Evolutionary conservation across 768 basidiomycete genomes (phyloP), one percentile per base, ranked within the genome.

Genomic region (Lactifluus piperatus): DNA sequence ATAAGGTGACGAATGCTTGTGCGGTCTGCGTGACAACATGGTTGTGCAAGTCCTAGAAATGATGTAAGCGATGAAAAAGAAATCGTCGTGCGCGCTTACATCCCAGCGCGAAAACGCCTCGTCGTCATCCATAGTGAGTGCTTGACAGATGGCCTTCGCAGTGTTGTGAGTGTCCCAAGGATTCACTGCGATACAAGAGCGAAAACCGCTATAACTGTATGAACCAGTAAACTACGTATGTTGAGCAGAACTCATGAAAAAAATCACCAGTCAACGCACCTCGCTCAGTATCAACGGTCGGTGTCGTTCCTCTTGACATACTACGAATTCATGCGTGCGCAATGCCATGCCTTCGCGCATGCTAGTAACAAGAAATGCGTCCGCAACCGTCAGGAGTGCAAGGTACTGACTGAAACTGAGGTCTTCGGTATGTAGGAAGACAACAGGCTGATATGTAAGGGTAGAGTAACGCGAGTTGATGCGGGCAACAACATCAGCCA

Each of bases 321-420:
- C 88, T 11, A 94, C 88, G 67, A 82, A 91, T 69, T 91, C 88
- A 68, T 91, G 88, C 2, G 85, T 84, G 47, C 79, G 76, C 51
- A 92, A 71, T 10, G 90, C 90, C 91, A 94, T 93, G 0, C 91
- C 91, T 70, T 94, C 91, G 2, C 91, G 76, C 70, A 94, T 73
- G 68, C 86, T 88, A 5, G 88, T 88, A 22, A 91, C 85, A 63
- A 92, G 75, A 72, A 94, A 93, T 41, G 86, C 88, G 70, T 93
- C 91, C 4, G 88, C 91, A 6, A 88, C 84, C 11, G 79, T 90
- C 58, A 93, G 72, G 37, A 94, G 73, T 8, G 87, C 91, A 22
- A 94, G 77, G 68, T 94, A 94, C 68, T 92, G 90, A 64, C 79
- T 83, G 69, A 93, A 93, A 20, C 88, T 91, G 57, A 92, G 72